Base-by-base conservation (phyloP, 2,329 filamentous ascomycete genomes). In the Colletotrichum liaoningense region DNA sequence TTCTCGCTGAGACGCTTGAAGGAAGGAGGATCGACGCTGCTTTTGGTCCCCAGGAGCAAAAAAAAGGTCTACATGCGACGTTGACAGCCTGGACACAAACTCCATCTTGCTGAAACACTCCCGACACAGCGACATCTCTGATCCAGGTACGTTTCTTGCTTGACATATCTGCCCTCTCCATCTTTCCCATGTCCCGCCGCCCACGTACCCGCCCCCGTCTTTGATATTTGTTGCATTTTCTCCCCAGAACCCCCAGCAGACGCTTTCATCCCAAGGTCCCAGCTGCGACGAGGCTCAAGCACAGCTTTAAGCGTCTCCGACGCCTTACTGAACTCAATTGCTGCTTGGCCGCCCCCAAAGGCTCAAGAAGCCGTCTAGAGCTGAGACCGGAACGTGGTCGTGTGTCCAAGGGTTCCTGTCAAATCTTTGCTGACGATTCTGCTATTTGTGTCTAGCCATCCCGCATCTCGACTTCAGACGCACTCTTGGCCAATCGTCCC, bases 21-120 rank as follows among this genome's bases (percentile, higher is more conserved):
- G 14, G 52, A 67, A 33, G 5, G 42, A 24, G 49, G 63, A 73
- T 65, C 62, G 64, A 60, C 60, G 52, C 42, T 49, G 57, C 42
- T 26, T 71, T 58, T 35, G 24, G 11, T 65, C 60, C 28, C 52
- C n/a, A 28, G 3, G n/a, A 57, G 46, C 59, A 28, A 14, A 60
- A 52, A 56, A 62, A 56, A 35, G 57, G 35, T 26, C 42, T 46
- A 28, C 26, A 35, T 60, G 71, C 57, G 38, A 74, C 73, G 19
- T 64, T 67, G 73, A 67, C 66, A 74, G 58, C 67, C 58, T 9
- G 22, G 24, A 42, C 52, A 33, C 35, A 52, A 52, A 26, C 58
- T 56, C 55, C 59, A 62, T 71, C 35, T 57, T 74, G 69, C 66
- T 74, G 74, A 75, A 75, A 75, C 72, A 35, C 62, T 60, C 62